phyloP scores from a whole-genome alignment of 2,329 filamentous ascomycete genomes.

The Microsporum audouinii region DNA sequence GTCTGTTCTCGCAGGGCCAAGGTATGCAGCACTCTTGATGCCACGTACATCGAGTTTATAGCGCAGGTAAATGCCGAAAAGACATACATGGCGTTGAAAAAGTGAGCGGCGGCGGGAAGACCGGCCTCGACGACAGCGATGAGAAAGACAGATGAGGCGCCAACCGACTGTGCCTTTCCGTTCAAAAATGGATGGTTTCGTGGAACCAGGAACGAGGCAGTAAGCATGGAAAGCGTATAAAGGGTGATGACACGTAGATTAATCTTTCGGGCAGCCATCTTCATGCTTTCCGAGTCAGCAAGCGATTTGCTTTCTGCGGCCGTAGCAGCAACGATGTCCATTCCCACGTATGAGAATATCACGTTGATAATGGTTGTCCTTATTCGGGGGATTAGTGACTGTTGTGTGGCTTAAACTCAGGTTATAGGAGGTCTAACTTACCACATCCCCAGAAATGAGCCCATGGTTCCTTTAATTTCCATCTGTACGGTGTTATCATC shows the following conservation, averaged over 20 bases:
- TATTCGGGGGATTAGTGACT: constrained; percentile 15
- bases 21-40: constrained; percentile 35
- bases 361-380: constrained; percentile 34
- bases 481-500: constrained; percentile 20
- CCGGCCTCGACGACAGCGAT: constrained; percentile 33
- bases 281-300: constrained; percentile 34
- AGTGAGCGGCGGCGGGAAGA: constrained; percentile 28
- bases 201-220: constrained; percentile 34
- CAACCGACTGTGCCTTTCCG: constrained; percentile 28
- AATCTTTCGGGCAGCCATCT: constrained; percentile 36
- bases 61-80: constrained; percentile 35
- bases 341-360: constrained; percentile 36
- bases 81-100: constrained; percentile 38
- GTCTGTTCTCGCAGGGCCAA: constrained; percentile 30
- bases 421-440: constrained; percentile 14
- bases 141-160: constrained; percentile 30
- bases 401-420: constrained; percentile 11
- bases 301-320: constrained; percentile 35
- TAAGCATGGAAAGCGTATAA: constrained; percentile 34
- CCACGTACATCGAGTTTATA: constrained; percentile 35
- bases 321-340: constrained; percentile 35
- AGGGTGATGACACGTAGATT: constrained; percentile 35
- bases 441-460: constrained; percentile 32
- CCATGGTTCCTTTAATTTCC: constrained; percentile 25
- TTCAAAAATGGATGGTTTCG: constrained; percentile 34